Percentiles rank a stretch among this genome's conserved stretches.
phyloP scores from a whole-genome alignment of 73 alveolate genomes.

The Uronychia setigera region DNA sequence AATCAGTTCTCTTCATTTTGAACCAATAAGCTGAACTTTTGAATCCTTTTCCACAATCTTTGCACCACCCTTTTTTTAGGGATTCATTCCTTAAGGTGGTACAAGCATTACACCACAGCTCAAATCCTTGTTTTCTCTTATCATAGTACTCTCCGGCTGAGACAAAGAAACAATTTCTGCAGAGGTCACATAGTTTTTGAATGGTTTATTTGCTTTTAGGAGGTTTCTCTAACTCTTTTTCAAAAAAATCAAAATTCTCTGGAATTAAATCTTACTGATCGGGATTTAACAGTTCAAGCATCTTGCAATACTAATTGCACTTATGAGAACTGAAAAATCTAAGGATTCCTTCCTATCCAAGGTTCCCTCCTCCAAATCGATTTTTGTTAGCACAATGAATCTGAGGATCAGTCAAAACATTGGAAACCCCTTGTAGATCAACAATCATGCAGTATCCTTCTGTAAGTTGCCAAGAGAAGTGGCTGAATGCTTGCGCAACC shows the following conservation, averaged over 20 bases:
- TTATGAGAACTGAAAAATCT: constrained; percentile 65
- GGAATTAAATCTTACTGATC: neutral
- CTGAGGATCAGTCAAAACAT: constrained; percentile 53
- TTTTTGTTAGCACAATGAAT: constrained; percentile 45
- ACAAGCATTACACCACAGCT: too few species aligned
- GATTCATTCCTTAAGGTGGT: too few species aligned
- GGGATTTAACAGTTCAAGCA: neutral
- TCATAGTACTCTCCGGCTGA: too few species aligned
- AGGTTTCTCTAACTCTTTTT: neutral
- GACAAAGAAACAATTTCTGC: too few species aligned
- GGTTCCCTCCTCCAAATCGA: constrained; percentile 70
- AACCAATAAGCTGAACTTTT: too few species aligned
- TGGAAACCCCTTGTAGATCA: constrained; percentile 49
- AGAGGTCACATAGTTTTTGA: constrained; percentile 4
- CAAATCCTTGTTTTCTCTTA: too few species aligned
- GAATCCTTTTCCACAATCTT: too few species aligned
- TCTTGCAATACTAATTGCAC: constrained; percentile 36
- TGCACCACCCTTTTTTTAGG: too few species aligned
- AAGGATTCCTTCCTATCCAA: constrained; percentile 40
- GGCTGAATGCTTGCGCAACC: constrained; percentile 39
- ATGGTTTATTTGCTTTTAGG: neutral
- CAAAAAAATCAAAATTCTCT: neutral
- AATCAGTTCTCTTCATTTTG: too few species aligned
- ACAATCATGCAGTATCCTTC: constrained; percentile 56
- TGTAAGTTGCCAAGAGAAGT: constrained; percentile 62